Percentiles rank a stretch among this genome's conserved stretches.
Conservation (phyloP, 148 eudicot genomes). For the Fagopyrum tataricum region DNA sequence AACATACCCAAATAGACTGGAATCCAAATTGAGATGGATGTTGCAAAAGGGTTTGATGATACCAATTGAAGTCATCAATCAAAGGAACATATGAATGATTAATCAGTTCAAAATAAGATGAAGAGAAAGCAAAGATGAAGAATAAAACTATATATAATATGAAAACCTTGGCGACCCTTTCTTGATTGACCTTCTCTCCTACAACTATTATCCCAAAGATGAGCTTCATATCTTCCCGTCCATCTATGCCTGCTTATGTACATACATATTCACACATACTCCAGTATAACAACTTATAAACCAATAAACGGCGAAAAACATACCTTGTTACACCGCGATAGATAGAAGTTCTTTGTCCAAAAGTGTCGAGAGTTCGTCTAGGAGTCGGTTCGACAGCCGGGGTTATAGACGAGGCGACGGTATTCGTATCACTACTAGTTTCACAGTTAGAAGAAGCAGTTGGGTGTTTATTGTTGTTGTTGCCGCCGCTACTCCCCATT, state of each 20-base stretch:
- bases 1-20: slow-evolving; percentile 14
- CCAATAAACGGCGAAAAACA: not conserved
- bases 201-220: slow-evolving; percentile 71
- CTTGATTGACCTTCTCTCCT: slow-evolving; percentile 87
- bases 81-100: not conserved
- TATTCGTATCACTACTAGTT: slow-evolving; percentile 14
- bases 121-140: not conserved
- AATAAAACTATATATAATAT: not conserved
- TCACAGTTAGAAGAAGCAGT: slow-evolving; percentile 14
- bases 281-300: not conserved
- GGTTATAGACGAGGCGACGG: slow-evolving; percentile 29
- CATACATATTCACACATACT: slow-evolving; percentile 1
- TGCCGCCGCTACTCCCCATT: slow-evolving; percentile 56
- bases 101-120: not conserved
- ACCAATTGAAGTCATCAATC: no score
- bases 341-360: slow-evolving; percentile 91
- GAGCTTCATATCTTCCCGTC: slow-evolving; percentile 96
- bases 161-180: slow-evolving; percentile 87
- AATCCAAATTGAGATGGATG: not conserved
- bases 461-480: slow-evolving; percentile 16
- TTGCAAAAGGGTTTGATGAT: not conserved
- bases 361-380: slow-evolving; percentile 74
- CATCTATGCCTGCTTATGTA: slow-evolving; percentile 61
- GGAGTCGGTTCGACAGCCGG: slow-evolving; percentile 67
- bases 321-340: slow-evolving; percentile 97